These are phyloP conservation scores for Candida ponderosae DNA, from an alignment of 805 yeast genomes.

Conservation along the genomic window DNA sequence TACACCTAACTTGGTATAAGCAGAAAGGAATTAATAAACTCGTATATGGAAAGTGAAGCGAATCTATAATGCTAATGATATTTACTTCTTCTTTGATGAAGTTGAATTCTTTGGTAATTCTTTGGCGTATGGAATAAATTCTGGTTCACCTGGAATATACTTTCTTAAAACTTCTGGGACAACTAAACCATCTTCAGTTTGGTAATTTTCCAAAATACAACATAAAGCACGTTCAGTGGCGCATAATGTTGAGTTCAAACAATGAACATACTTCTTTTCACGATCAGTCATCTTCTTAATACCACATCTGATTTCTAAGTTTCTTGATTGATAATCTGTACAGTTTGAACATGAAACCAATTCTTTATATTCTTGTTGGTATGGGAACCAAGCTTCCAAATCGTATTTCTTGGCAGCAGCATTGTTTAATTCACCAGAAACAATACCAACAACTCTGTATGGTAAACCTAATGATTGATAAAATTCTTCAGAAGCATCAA, in stretches of 20 bases:
- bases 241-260: slow-evolving; percentile 93
- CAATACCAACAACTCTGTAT: slow-evolving; percentile 95
- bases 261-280: slow-evolving; percentile 96
- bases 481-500: slow-evolving; percentile 82
- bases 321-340: slow-evolving; percentile 98
- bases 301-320: slow-evolving; percentile 98
- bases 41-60: too few species aligned
- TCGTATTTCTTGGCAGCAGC: slow-evolving; percentile 99
- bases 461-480: slow-evolving; percentile 89
- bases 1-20: too few species aligned
- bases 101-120: slow-evolving; percentile 94
- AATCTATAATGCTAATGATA: too few species aligned
- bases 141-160: slow-evolving; percentile 98
- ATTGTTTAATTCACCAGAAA: slow-evolving; percentile 96
- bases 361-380: slow-evolving; percentile 97
- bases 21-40: too few species aligned
- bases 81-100: slow-evolving; percentile 52
- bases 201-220: slow-evolving; percentile 96
- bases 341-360: slow-evolving; percentile 98
- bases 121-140: slow-evolving; percentile 82
- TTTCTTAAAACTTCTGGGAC: slow-evolving; percentile 94
- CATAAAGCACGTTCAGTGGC: slow-evolving; percentile 98
- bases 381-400: slow-evolving; percentile 99
- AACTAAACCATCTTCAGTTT: slow-evolving; percentile 89
- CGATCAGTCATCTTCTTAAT: slow-evolving; percentile 90